Base-by-base conservation (phyloP, 345 rosid genomes). In the Brassica nigra region DNA sequence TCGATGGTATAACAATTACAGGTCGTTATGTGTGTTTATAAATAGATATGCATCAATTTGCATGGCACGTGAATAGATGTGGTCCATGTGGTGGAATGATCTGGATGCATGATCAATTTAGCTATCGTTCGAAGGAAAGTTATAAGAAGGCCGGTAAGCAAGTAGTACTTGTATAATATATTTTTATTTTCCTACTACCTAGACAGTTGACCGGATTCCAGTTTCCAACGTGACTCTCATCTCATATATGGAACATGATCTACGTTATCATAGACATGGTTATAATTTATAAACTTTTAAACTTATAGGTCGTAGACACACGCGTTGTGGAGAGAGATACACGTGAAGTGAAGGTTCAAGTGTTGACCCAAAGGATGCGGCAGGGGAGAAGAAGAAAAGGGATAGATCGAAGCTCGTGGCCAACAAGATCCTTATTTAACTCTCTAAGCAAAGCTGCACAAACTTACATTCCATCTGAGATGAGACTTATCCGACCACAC, bases 341-440 rank as follows among this genome's bases (percentile, higher is more conserved):
- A 75, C 66, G 78, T 76, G 73, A 66, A 66, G 71, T 6, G 78
- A 74, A 65, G 76, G 31, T 66, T 39, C 1, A 79, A 80, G 65
- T 75, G 76, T 80, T 80, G 80, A 80, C 83, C 83, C 80, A 71
- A 4, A 34, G 63, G 57, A 36, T 62, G 71, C 83, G 83, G 83
- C 71, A 44, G 69, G 77, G 78, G 65, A 68, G 49, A 66, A 66
- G 74, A 59, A 20, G 73, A 7, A 23, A 66, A 71, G 36, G 78
- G 7, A 39, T 39, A 39, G 47, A 39, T 39, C 47, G 37, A 67
- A 14, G 65, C 75, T 31, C 75, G 79, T 80, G 83, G 79, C 83
- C 49, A 39, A 75, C 83, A 75, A 69, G 83, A 75, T 80, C 83
- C 83, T 75, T 75, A 16, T 49, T 58, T 16, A 11, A 57, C 68